These are phyloP conservation scores for Lentinula boryana DNA, from an alignment of 768 basidiomycete genomes.

Conservation along the genomic window DNA sequence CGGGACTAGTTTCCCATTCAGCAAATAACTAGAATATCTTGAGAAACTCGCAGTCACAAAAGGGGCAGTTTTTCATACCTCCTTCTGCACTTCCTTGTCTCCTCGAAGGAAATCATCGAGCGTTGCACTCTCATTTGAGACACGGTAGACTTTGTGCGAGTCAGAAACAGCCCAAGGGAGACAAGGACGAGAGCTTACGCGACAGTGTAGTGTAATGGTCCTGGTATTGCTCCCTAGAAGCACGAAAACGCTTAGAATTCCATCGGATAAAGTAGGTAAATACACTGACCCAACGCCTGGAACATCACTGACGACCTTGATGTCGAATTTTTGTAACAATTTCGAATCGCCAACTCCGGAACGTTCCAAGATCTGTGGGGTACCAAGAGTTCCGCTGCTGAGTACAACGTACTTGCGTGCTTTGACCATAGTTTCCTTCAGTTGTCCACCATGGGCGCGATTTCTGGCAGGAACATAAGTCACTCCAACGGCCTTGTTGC, in stretches of 20 bases:
- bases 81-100: constrained; percentile 49
- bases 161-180: background rate
- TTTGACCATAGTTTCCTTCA: constrained; percentile 58
- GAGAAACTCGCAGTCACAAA: background rate
- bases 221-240: constrained; percentile 58
- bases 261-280: background rate
- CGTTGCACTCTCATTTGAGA: constrained; percentile 57
- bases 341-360: constrained; percentile 58
- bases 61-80: constrained; percentile 28
- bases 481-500: constrained; percentile 64
- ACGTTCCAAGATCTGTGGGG: constrained; percentile 69
- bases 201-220: constrained; percentile 71
- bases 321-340: constrained; percentile 48
- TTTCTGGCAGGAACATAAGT: constrained; percentile 63
- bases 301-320: constrained; percentile 63
- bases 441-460: constrained; percentile 42
- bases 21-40: constrained; percentile 35
- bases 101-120: constrained; percentile 69
- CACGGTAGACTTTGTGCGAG: constrained; percentile 46
- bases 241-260: background rate
- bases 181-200: constrained; percentile 25
- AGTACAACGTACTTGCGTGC: constrained; percentile 65
- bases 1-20: constrained; percentile 62
- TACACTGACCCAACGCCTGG: constrained; percentile 58
- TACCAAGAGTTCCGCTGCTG: constrained; percentile 63